Evolutionary conservation across 2,329 filamentous ascomycete genomes (phyloP).

Genomic region (Gaeumannomyces sp.): DNA sequence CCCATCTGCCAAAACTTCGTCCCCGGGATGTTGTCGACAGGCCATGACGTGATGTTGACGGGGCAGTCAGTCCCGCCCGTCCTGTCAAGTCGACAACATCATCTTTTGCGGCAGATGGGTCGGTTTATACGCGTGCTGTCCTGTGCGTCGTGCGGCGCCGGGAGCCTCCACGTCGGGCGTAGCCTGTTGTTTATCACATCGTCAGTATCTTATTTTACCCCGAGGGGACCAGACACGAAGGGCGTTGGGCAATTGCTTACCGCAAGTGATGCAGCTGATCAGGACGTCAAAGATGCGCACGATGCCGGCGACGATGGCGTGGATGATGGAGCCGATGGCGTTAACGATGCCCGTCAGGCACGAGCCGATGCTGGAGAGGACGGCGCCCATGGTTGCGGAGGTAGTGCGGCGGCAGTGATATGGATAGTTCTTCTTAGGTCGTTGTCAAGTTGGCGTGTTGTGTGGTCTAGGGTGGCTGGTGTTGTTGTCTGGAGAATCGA

Average conservation of each 20-base stretch:
- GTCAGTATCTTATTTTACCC: not conserved
- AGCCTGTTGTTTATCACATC: not conserved
- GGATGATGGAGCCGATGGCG: conserved; percentile 58
- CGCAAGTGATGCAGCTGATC: conserved; percentile 8
- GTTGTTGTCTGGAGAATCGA: too few relatives aligned
- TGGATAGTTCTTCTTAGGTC: conserved; percentile 1
- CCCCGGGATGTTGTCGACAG: not conserved
- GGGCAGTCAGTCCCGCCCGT: not conserved
- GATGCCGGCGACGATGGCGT: conserved; percentile 61
- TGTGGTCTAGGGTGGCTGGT: too few relatives aligned
- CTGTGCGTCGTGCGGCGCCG: conserved; percentile 5
- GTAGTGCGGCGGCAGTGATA: not conserved
- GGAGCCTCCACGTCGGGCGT: conserved; percentile 4
- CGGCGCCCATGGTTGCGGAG: conserved; percentile 36
- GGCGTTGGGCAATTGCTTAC: conserved; percentile 6
- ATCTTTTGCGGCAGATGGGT: conserved; percentile 8
- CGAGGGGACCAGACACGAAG: not conserved
- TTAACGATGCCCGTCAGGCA: conserved; percentile 63
- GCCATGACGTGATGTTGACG: too few relatives aligned
- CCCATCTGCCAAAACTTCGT: not conserved
- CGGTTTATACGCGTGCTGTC: conserved; percentile 3
- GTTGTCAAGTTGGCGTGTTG: not conserved
- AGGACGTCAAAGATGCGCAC: conserved; percentile 55
- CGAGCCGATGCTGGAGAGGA: conserved; percentile 59
- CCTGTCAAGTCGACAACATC: conserved; percentile 2